Conservation (phyloP, 257 asterid genomes). For the Nicotiana benthamiana region DNA sequence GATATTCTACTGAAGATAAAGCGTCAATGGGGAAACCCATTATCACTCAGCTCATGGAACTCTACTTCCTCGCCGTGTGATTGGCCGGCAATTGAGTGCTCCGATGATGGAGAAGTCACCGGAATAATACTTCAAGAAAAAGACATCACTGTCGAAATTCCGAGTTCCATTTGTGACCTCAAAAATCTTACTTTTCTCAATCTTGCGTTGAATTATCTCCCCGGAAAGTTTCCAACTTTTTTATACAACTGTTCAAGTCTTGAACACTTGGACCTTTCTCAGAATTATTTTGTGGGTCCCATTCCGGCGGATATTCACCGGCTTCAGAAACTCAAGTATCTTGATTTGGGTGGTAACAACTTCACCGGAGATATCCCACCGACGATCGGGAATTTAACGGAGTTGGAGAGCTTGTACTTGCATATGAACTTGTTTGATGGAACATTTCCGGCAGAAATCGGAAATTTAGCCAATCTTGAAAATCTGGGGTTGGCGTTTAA, state of each 20-base stretch:
- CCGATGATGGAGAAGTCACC: constrained; percentile 35
- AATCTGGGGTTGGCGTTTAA: constrained; percentile 43
- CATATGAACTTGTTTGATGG: constrained; percentile 51
- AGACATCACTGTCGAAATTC: constrained; percentile 33
- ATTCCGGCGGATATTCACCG: constrained; percentile 46
- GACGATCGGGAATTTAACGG: constrained; percentile 45
- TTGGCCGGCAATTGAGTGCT: constrained; percentile 32
- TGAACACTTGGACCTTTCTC: constrained; percentile 45
- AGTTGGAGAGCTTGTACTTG: constrained; percentile 27
- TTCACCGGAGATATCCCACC: constrained; percentile 82
- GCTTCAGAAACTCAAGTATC: constrained; percentile 34
- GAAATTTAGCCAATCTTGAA: constrained; percentile 55
- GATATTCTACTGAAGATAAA: constrained; percentile 27
- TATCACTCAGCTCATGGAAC: constrained; percentile 11
- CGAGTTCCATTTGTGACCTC: constrained; percentile 41
- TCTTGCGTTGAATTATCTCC: constrained; percentile 32
- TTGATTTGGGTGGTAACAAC: constrained; percentile 55
- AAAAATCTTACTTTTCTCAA: constrained; percentile 39
- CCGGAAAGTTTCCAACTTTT: constrained; percentile 42
- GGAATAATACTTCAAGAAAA: constrained; percentile 20
- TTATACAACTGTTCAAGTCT: constrained; percentile 52
- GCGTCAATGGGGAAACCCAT: constrained; percentile 17
- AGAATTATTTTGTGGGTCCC: constrained; percentile 46
- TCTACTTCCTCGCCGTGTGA: constrained; percentile 25
- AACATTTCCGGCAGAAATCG: constrained; percentile 57